Conservation (phyloP, 2,329 filamentous ascomycete species). For the Parafenestella ontariensis region DNA sequence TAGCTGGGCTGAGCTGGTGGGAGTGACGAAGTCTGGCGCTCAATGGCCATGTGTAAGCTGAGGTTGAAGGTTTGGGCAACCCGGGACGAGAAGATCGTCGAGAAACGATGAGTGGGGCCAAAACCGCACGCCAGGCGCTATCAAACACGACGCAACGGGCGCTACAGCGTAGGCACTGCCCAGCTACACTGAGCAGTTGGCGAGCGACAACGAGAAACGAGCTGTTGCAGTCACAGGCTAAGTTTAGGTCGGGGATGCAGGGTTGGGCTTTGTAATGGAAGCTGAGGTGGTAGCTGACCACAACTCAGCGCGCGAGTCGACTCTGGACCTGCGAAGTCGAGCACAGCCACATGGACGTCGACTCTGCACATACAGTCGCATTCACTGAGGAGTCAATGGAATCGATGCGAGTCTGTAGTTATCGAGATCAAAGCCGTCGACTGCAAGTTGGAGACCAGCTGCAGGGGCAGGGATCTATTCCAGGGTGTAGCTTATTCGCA, state of each 20-base stretch:
- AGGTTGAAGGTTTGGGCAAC: constrained; percentile 34
- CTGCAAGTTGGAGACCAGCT: constrained; percentile 8
- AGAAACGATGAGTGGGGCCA: constrained; percentile 17
- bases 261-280: neutral
- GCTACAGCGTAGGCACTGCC: constrained; percentile 20
- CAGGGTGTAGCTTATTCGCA: constrained; percentile 26
- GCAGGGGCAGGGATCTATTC: constrained; percentile 17
- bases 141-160: constrained; percentile 13
- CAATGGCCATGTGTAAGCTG: constrained; percentile 36
- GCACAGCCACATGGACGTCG: neutral
- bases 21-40: constrained; percentile 37
- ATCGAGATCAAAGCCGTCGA: neutral
- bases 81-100: constrained; percentile 40
- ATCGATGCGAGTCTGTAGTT: neutral
- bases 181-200: neutral
- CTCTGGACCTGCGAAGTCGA: neutral
- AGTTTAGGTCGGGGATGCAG: neutral
- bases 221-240: constrained; percentile 2
- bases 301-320: neutral
- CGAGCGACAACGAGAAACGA: neutral
- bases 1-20: constrained; percentile 66
- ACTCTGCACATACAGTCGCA: neutral
- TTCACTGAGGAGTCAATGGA: neutral
- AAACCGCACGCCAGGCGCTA: constrained; percentile 15
- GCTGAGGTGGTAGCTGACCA: neutral